These are phyloP conservation scores for Microbotryomycetes sp. DNA, from an alignment of 1,284 basidiomycete genomes.

Conservation along the genomic window DNA sequence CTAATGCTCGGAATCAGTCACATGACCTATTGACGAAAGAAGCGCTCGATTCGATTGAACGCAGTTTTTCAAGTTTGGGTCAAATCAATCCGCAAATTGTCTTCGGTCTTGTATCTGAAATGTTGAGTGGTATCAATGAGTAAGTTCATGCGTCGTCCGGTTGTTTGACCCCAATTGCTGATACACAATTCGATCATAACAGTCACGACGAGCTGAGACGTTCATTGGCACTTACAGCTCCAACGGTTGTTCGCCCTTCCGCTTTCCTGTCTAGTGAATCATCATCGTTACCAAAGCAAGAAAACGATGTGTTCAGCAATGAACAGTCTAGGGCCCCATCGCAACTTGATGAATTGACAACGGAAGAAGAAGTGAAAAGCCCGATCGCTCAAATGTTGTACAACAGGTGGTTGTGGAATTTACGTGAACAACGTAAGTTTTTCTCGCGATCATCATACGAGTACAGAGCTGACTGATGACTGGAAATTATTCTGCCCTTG, in stretches of 20 bases:
- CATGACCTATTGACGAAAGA: slow-evolving; percentile 40
- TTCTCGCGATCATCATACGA: not conserved
- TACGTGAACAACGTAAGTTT: slow-evolving; percentile 47
- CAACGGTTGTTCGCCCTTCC: no score
- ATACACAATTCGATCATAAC: not conserved
- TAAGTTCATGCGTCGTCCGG: not conserved
- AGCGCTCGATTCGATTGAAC: slow-evolving; percentile 40
- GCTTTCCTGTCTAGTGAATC: no score
- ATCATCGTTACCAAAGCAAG: no score
- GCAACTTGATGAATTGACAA: no score
- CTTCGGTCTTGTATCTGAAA: not conserved
- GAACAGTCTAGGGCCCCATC: no score
- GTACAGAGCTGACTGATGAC: not conserved
- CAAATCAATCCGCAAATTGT: not conserved
- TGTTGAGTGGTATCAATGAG: not conserved
- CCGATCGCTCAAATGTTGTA: slow-evolving; percentile 91
- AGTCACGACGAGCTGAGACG: not conserved
- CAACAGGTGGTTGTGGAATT: slow-evolving; percentile 87
- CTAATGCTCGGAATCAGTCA: not conserved
- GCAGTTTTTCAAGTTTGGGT: slow-evolving; percentile 41
- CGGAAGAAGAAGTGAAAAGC: slow-evolving; percentile 44
- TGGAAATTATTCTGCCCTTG: not conserved
- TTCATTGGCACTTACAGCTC: slow-evolving; percentile 4
- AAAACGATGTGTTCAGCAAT: no score
- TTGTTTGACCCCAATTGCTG: no score